Evolutionary conservation across 1,284 basidiomycete genomes (phyloP).

Genomic region (Apiotrichum laibachii): DNA sequence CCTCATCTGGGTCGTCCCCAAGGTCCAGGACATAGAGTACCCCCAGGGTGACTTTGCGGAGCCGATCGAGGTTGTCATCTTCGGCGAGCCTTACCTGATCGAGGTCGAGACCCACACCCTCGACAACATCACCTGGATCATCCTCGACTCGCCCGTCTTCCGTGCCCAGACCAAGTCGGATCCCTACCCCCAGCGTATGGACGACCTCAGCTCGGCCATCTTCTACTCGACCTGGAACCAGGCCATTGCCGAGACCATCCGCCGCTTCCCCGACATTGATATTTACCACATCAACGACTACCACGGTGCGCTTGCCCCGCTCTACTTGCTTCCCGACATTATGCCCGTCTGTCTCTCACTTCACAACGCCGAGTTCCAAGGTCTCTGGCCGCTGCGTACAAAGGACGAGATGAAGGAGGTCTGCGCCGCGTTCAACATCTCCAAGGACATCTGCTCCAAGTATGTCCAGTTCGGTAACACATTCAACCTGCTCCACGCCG

Average conservation of each 20-base stretch:
- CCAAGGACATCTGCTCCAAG: slow-evolving; percentile 88
- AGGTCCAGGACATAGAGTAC: slow-evolving; percentile 89
- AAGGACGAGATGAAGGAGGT: slow-evolving; percentile 98
- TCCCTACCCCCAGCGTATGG: slow-evolving; percentile 92
- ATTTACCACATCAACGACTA: slow-evolving; percentile 71
- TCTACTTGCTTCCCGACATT: slow-evolving; percentile 85
- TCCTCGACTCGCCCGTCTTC: slow-evolving; percentile 90
- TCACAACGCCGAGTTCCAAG: slow-evolving; percentile 94
- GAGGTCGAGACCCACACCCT: slow-evolving; percentile 86
- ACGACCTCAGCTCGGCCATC: slow-evolving; percentile 88
- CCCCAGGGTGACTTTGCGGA: slow-evolving; percentile 83
- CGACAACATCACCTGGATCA: slow-evolving; percentile 90
- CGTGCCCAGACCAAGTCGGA: slow-evolving; percentile 90
- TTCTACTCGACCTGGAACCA: slow-evolving; percentile 98
- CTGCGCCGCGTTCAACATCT: slow-evolving; percentile 92
- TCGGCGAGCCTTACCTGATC: slow-evolving; percentile 88
- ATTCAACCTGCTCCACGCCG: slow-evolving; percentile 88
- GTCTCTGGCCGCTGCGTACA: slow-evolving; percentile 87
- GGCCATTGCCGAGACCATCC: slow-evolving; percentile 83
- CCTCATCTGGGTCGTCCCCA: slow-evolving; percentile 85
- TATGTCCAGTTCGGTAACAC: slow-evolving; percentile 96
- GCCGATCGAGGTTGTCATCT: slow-evolving; percentile 91
- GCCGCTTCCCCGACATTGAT: slow-evolving; percentile 77
- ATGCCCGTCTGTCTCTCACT: slow-evolving; percentile 85
- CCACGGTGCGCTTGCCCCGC: slow-evolving; percentile 82